These are phyloP conservation scores for Candida bentonensis DNA, from an alignment of 805 yeast species.

Conservation along the genomic window DNA sequence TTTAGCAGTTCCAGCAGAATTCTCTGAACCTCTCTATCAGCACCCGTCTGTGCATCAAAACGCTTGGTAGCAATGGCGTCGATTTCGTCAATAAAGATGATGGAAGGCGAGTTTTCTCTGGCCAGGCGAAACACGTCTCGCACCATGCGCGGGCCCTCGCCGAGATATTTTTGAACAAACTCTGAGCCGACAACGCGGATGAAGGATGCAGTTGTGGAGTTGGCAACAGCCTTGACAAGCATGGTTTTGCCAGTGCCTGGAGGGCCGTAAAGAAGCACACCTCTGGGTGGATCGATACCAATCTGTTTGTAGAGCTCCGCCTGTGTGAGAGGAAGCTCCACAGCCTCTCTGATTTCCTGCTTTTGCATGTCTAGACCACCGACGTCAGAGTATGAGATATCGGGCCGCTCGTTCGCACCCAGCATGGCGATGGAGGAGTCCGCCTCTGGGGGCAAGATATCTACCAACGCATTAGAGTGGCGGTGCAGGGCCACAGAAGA, in stretches of 20 bases:
- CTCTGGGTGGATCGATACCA: slow-evolving; percentile 98
- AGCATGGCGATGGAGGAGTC: slow-evolving; percentile 92
- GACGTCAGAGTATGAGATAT: slow-evolving; percentile 92
- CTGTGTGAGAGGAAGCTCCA: slow-evolving; percentile 89
- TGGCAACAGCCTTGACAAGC: slow-evolving; percentile 98
- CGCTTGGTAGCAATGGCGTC: slow-evolving; percentile 99
- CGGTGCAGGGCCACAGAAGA: slow-evolving; percentile 96
- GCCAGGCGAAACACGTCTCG: slow-evolving; percentile 96
- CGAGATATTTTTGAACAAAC: slow-evolving; percentile 93
- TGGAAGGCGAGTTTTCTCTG: slow-evolving; percentile 92
- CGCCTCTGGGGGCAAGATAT: slow-evolving; percentile 96
- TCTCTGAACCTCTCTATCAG: slow-evolving; percentile 98
- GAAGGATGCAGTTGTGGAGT: slow-evolving; percentile 87
- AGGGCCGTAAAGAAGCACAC: slow-evolving; percentile 95
- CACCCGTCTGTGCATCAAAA: slow-evolving; percentile 99
- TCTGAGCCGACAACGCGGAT: slow-evolving; percentile 97
- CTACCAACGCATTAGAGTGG: slow-evolving; percentile 95
- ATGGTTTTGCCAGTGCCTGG: slow-evolving; percentile 99
- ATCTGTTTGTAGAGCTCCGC: slow-evolving; percentile 93
- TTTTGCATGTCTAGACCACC: slow-evolving; percentile 99
- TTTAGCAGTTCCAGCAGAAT: slow-evolving; percentile 87
- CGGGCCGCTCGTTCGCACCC: slow-evolving; percentile 89
- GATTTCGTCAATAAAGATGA: slow-evolving; percentile 94
- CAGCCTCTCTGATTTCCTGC: slow-evolving; percentile 97
- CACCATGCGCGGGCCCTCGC: slow-evolving; percentile 99